A percentile compares a stretch with the other conserved stretches of the same genome.
Conservation (phyloP, 176 grass and related monocot species). For the Phragmites australis region DNA sequence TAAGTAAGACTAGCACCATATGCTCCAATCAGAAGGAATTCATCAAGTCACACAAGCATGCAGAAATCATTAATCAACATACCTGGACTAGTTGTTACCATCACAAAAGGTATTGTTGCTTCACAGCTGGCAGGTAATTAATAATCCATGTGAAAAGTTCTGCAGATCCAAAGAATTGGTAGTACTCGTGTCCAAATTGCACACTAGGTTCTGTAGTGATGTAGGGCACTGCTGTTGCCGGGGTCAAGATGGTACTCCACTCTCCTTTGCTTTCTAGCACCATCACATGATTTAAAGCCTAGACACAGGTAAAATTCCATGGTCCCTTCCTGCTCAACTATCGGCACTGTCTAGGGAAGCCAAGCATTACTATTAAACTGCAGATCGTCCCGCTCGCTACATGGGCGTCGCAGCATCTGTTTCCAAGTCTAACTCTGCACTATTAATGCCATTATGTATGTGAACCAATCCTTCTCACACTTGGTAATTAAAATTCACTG, state of each 20-base stretch:
- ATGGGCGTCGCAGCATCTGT: background rate
- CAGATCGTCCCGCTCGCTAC: background rate
- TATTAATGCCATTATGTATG: background rate
- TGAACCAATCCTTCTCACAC: background rate
- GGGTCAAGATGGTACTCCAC: background rate
- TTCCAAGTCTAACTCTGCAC: background rate
- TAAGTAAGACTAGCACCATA: background rate
- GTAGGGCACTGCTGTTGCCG: slow-evolving; percentile 5
- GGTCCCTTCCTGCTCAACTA: background rate
- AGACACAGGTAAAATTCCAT: slow-evolving; percentile 13
- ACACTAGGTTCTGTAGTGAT: background rate
- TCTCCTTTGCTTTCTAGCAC: slow-evolving; percentile 4
- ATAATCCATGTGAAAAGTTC: slow-evolving; percentile 27
- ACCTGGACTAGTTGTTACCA: background rate
- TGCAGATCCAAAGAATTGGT: slow-evolving; percentile 17
- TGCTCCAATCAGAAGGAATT: slow-evolving; percentile 5
- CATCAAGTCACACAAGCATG: background rate
- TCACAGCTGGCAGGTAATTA: background rate
- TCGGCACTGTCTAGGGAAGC: background rate
- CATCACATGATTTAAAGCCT: background rate
- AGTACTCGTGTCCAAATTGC: background rate
- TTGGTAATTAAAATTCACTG: slow-evolving; percentile 24
- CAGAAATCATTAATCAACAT: slow-evolving; percentile 4
- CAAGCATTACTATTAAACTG: background rate
- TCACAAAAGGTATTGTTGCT: background rate